Evolutionary conservation across 331 rosid species (phyloP).

Genomic region (Quercus lobata): DNA sequence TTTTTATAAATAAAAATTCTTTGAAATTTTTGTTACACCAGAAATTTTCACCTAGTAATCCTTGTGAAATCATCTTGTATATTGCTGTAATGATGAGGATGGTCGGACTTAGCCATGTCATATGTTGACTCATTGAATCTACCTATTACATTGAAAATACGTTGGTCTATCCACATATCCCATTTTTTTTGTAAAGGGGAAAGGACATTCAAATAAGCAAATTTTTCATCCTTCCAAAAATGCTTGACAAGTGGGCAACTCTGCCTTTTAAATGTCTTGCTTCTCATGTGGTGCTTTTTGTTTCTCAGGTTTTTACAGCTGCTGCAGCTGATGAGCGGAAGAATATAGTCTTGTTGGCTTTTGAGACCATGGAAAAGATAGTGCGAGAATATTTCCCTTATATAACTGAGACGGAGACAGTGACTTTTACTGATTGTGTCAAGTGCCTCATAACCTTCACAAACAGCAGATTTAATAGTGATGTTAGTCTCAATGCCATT

Average conservation of each 20-base stretch:
- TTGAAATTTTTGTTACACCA: background rate
- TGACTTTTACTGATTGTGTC: conserved; percentile 94
- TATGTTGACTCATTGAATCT: background rate
- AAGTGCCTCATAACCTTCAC: conserved; percentile 96
- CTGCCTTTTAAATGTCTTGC: background rate
- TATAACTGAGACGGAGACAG: conserved; percentile 95
- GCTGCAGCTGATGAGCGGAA: conserved; percentile 98
- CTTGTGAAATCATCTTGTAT: background rate
- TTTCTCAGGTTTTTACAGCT: conserved; percentile 85
- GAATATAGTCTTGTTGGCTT: conserved; percentile 88
- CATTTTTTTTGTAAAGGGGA: background rate
- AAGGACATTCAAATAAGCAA: background rate
- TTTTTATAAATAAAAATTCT: background rate
- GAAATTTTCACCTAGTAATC: background rate
- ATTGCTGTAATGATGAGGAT: background rate
- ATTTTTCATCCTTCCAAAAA: background rate
- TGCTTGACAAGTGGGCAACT: background rate
- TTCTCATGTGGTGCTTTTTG: conserved; percentile 21
- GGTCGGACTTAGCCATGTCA: background rate
- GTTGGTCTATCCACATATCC: background rate
- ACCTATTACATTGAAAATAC: background rate
- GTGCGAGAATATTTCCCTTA: conserved; percentile 97
- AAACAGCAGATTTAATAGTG: conserved; percentile 93
- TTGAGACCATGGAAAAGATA: conserved; percentile 98
- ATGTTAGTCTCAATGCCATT: conserved; percentile 99